phyloP scores from a whole-genome alignment of 2,329 filamentous ascomycete species.

The Pestalotiopsis fici region DNA sequence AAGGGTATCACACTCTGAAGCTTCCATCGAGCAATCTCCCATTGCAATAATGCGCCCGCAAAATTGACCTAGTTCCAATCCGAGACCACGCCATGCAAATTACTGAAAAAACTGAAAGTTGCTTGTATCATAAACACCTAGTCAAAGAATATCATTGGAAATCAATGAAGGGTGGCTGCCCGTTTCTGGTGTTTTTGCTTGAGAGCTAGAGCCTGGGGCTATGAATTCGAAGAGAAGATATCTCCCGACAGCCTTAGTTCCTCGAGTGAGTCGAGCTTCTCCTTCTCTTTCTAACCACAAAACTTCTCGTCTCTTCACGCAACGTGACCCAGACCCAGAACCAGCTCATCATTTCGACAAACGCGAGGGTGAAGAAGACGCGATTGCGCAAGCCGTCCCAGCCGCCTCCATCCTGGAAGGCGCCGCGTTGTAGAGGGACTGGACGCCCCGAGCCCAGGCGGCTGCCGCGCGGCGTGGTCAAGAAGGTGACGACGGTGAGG shows the following conservation, averaged over 20 bases:
- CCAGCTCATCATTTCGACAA: constrained; percentile 82
- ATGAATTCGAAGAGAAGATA: too few relatives aligned
- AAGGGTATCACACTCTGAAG: not conserved
- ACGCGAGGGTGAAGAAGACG: constrained; percentile 81
- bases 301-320: constrained; percentile 60
- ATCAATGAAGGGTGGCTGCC: too few relatives aligned
- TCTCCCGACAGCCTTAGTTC: not conserved
- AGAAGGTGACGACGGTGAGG: constrained; percentile 54
- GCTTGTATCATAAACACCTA: too few relatives aligned
- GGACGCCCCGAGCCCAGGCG: constrained; percentile 37
- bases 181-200: not conserved
- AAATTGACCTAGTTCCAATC: too few relatives aligned
- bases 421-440: constrained; percentile 30
- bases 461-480: constrained; percentile 35
- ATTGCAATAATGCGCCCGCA: too few relatives aligned
- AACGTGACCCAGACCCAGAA: constrained; percentile 81
- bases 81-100: too few relatives aligned
- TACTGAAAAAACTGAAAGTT: not conserved
- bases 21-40: not conserved
- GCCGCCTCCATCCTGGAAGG: constrained; percentile 41
- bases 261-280: constrained; percentile 21
- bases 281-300: constrained; percentile 40
- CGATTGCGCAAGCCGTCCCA: constrained; percentile 78
- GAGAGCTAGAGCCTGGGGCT: not conserved
- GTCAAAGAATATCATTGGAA: too few relatives aligned